These are phyloP conservation scores for Nyssa sinensis DNA, from an alignment of 148 eudicot species.

Conservation along the genomic window DNA sequence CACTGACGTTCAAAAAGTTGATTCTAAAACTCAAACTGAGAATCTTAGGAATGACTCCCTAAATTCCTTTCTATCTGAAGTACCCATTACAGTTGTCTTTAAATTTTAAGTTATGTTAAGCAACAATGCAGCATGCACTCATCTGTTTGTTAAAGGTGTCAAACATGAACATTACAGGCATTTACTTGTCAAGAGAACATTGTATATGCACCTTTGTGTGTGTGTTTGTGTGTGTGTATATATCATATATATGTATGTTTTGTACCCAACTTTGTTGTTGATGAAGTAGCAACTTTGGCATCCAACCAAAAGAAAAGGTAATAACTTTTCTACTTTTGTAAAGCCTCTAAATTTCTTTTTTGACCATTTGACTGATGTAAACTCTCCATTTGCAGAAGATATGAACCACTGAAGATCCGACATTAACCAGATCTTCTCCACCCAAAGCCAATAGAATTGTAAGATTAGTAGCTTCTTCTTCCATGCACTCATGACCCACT, in stretches of 20 bases:
- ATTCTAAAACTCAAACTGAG: no score
- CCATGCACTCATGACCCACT: background rate
- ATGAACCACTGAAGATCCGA: background rate
- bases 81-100: no score
- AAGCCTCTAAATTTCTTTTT: background rate
- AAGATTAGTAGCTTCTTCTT: background rate
- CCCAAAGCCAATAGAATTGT: background rate
- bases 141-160: no score
- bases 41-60: no score
- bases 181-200: background rate
- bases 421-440: background rate
- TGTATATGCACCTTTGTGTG: background rate
- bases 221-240: no score
- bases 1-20: no score
- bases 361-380: background rate
- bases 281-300: conserved; percentile 4
- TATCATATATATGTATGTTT: no score
- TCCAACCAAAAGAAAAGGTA: background rate
- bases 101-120: no score
- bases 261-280: background rate
- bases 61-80: no score
- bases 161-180: background rate
- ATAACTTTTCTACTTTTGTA: background rate
- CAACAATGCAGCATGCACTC: no score
- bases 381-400: background rate